Evolutionary conservation across 2,329 filamentous ascomycete genomes (phyloP).

Genomic region (Tympanopsis confertula): DNA sequence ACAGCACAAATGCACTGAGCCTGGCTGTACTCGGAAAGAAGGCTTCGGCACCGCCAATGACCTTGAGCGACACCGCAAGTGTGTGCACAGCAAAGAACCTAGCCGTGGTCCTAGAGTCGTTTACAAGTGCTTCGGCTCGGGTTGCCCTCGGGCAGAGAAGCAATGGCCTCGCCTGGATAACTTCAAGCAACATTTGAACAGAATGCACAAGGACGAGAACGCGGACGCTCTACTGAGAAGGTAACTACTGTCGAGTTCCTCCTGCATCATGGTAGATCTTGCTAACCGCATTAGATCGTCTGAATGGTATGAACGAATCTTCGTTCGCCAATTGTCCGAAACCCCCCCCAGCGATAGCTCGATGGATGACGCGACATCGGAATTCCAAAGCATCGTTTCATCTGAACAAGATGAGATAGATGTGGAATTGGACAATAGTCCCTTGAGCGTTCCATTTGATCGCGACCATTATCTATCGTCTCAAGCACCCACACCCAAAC

Average conservation of each 20-base stretch:
- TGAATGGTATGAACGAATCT: too few species aligned
- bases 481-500: too few species aligned
- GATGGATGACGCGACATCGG: too few species aligned
- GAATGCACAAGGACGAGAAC: conserved; percentile 39
- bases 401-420: too few species aligned
- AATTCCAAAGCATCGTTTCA: too few species aligned
- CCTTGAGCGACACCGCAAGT: conserved; percentile 65
- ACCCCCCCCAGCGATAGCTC: too few species aligned
- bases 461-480: too few species aligned
- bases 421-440: too few species aligned
- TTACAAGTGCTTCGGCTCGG: conserved; percentile 45
- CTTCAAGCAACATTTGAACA: conserved; percentile 66
- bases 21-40: conserved; percentile 41
- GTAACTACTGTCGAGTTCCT: not conserved
- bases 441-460: too few species aligned
- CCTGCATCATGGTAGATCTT: too few species aligned
- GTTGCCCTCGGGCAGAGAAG: conserved; percentile 52
- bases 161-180: conserved; percentile 76
- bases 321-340: too few species aligned
- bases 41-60: conserved; percentile 77
- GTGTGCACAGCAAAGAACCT: conserved; percentile 47
- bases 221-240: not conserved
- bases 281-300: too few species aligned
- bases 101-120: conserved; percentile 32
- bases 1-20: conserved; percentile 47